Percentiles rank a stretch among this genome's conserved stretches.
These are phyloP conservation scores for Candida ipomoeae DNA, from an alignment of 805 yeast species.

Conservation along the genomic window DNA sequence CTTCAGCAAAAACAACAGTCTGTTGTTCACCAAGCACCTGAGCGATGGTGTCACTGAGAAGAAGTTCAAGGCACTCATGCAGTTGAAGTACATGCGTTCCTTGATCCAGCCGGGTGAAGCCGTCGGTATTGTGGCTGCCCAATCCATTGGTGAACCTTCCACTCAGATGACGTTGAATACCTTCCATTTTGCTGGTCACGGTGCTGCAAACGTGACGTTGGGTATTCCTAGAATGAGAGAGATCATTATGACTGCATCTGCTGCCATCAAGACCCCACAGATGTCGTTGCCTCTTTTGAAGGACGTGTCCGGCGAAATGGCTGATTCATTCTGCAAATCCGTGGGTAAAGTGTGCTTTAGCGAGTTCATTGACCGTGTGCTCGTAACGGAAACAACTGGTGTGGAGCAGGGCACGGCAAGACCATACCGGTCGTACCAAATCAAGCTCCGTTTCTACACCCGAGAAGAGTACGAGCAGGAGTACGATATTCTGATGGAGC, in stretches of 20 bases:
- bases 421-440: conserved; percentile 66
- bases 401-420: conserved; percentile 42
- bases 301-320: conserved; percentile 80
- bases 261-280: conserved; percentile 96
- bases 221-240: conserved; percentile 99
- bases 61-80: conserved; percentile 95
- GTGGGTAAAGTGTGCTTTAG: conserved; percentile 80
- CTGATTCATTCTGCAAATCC: conserved; percentile 89
- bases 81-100: conserved; percentile 95
- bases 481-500: conserved; percentile 80
- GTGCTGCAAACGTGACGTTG: conserved; percentile 98
- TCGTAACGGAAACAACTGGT: conserved; percentile 86
- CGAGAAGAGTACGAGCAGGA: conserved; percentile 75
- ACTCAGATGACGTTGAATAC: conserved; percentile 98
- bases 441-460: conserved; percentile 72
- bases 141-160: conserved; percentile 98
- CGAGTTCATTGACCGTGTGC: conserved; percentile 80
- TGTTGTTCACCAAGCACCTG: conserved; percentile 52
- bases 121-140: conserved; percentile 97
- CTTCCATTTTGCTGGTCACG: conserved; percentile 99
- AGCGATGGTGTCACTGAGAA: conserved; percentile 56
- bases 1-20: conserved; percentile 55
- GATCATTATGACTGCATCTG: conserved; percentile 98
- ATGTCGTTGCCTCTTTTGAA: conserved; percentile 85
- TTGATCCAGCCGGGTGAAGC: conserved; percentile 95